A percentile compares a stretch with the other conserved stretches of the same genome.
Conservation (phyloP, 805 yeast genomes). For the Yarrowia yakushimensis region DNA sequence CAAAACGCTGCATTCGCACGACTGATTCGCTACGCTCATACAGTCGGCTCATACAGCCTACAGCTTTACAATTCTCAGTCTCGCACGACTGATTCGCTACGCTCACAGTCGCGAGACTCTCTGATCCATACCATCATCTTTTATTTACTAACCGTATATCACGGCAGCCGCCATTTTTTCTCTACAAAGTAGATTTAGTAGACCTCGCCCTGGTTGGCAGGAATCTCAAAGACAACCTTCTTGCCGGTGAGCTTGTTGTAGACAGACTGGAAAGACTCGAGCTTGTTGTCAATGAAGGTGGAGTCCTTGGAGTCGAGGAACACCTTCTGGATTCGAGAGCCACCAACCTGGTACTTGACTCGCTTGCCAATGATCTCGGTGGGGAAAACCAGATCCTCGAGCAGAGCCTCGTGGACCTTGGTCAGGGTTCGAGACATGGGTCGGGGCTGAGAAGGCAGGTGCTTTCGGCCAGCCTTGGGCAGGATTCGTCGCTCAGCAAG, state of each 20-base stretch:
- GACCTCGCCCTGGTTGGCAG: conserved; percentile 43
- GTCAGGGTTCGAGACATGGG: conserved; percentile 99
- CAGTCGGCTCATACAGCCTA: no score
- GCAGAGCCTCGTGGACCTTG: conserved; percentile 96
- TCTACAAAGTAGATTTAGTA: conserved; percentile 32
- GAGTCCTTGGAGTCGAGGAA: conserved; percentile 97
- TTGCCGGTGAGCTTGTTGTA: conserved; percentile 99
- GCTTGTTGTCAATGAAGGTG: conserved; percentile 94
- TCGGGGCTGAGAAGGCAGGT: conserved; percentile 96
- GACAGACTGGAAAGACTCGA: conserved; percentile 98
- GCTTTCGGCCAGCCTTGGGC: conserved; percentile 94
- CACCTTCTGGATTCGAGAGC: conserved; percentile 96
- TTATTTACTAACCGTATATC: conserved; percentile 10
- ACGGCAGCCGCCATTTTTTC: conserved; percentile 21
- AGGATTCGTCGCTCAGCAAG: conserved; percentile 99
- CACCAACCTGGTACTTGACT: conserved; percentile 98
- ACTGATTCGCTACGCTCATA: no score
- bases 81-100: background rate
- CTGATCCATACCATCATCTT: conserved; percentile 24
- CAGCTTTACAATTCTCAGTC: no score
- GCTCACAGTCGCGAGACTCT: no score
- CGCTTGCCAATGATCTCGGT: conserved; percentile 99
- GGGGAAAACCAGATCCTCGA: conserved; percentile 99
- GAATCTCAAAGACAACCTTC: conserved; percentile 97
- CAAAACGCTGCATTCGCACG: no score